Percentiles rank a stretch among this genome's conserved stretches.
Conservation (phyloP, 1,284 basidiomycete species). For the Peniophora sp. region DNA sequence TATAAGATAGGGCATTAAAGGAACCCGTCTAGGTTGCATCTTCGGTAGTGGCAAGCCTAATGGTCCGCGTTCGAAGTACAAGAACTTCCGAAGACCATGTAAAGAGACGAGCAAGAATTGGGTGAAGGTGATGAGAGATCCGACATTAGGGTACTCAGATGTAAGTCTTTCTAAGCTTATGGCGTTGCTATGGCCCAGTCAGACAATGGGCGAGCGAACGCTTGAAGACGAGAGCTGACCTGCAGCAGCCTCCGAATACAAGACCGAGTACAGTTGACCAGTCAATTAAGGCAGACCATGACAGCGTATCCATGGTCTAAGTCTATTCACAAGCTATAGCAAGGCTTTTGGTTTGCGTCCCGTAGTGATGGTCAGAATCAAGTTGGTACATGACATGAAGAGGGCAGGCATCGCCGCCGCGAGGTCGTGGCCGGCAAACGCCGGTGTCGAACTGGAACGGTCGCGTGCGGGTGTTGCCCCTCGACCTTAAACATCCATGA, state of each 20-base stretch:
- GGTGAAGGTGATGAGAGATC: constrained; percentile 78
- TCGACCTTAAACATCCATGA: too few relatives aligned
- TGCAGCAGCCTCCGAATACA: constrained; percentile 80
- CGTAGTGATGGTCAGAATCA: too few relatives aligned
- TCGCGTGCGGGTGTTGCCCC: too few relatives aligned
- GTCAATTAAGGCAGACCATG: constrained; percentile 23
- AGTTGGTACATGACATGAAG: too few relatives aligned
- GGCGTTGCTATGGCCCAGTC: constrained; percentile 46
- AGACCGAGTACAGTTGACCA: constrained; percentile 57
- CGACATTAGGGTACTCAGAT: constrained; percentile 52
- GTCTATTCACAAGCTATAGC: too few relatives aligned
- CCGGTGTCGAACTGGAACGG: too few relatives aligned
- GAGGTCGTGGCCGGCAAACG: too few relatives aligned
- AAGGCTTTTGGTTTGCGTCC: too few relatives aligned
- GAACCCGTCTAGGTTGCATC: constrained; percentile 60
- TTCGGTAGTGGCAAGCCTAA: constrained; percentile 23
- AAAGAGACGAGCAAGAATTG: constrained; percentile 77
- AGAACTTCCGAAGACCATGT: constrained; percentile 54
- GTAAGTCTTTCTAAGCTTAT: constrained; percentile 65
- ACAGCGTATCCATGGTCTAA: not conserved
- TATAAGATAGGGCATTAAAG: constrained; percentile 66
- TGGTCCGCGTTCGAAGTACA: constrained; percentile 21
- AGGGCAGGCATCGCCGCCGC: too few relatives aligned
- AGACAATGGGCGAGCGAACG: constrained; percentile 2
- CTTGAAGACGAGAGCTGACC: constrained; percentile 13